A percentile compares a stretch with the other conserved stretches of the same genome.
Evolutionary conservation across 768 basidiomycete species (phyloP).

Genomic region (Leccinellum albellum): DNA sequence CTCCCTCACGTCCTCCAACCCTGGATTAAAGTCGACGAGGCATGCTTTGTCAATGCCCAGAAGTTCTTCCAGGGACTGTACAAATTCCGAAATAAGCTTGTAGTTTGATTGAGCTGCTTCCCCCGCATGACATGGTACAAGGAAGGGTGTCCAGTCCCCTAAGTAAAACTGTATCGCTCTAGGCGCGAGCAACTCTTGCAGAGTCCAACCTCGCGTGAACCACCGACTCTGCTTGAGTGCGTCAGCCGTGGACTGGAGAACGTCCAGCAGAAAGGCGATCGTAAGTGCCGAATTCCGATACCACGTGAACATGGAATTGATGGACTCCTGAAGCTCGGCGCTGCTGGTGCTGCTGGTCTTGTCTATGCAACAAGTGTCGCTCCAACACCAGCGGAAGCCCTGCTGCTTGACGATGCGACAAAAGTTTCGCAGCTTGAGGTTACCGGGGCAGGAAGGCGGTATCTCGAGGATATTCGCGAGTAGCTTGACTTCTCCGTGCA

Average conservation of each 20-base stretch:
- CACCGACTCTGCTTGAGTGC: conserved; percentile 21
- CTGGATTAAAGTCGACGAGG: conserved; percentile 22
- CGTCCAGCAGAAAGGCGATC: conserved; percentile 27
- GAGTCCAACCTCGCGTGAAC: conserved; percentile 29
- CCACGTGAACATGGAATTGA: conserved; percentile 33
- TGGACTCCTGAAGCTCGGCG: conserved; percentile 30
- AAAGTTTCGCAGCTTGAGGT: conserved; percentile 20
- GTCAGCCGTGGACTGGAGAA: conserved; percentile 6
- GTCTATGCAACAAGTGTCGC: conserved; percentile 31
- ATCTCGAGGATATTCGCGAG: conserved; percentile 16
- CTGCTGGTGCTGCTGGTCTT: conserved; percentile 28
- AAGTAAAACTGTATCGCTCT: conserved; percentile 23
- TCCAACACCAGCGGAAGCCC: conserved; percentile 26
- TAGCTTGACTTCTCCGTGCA: conserved; percentile 17
- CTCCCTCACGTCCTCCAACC: conserved; percentile 25
- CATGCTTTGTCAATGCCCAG: conserved; percentile 17
- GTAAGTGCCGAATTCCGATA: conserved; percentile 29
- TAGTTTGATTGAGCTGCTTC: conserved; percentile 12
- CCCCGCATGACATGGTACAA: not conserved
- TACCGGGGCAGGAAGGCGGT: conserved; percentile 13
- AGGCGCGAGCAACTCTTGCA: conserved; percentile 29
- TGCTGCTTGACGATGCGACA: conserved; percentile 18
- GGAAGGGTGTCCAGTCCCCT: conserved; percentile 24
- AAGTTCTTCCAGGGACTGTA: conserved; percentile 14
- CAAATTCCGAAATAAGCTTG: conserved; percentile 21